Evolutionary conservation across 2,329 filamentous ascomycete genomes (phyloP).

Genomic region (Alternaria sp.): DNA sequence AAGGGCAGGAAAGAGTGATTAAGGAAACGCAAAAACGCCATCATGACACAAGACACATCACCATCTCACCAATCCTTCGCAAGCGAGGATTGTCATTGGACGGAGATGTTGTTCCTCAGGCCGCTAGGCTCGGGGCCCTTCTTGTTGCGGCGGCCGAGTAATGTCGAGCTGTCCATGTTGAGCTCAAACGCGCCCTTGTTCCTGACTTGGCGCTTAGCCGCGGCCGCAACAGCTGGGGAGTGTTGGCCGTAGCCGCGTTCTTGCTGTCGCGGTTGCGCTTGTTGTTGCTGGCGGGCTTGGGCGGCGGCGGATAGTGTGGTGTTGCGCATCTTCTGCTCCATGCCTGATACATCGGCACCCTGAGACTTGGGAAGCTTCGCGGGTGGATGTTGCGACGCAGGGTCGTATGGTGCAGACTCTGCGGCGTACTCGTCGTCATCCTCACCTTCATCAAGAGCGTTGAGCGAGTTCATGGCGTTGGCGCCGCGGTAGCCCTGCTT

Average conservation of each 20-base stretch:
- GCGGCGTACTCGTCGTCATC: constrained; percentile 71
- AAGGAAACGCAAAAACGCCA: constrained; percentile 24
- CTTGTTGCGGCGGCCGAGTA: constrained; percentile 75
- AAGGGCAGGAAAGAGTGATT: constrained; percentile 12
- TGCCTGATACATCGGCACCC: constrained; percentile 68
- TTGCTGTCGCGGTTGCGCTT: constrained; percentile 49
- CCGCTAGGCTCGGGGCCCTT: constrained; percentile 53
- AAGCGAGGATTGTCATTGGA: constrained; percentile 40
- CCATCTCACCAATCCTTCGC: constrained; percentile 37
- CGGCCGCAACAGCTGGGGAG: constrained; percentile 80
- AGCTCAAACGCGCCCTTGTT: constrained; percentile 89
- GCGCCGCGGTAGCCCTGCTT: constrained; percentile 70
- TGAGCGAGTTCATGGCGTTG: constrained; percentile 69
- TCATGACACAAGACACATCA: constrained; percentile 17
- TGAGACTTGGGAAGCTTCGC: constrained; percentile 72
- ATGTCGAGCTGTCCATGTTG: constrained; percentile 85
- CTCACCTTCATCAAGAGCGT: constrained; percentile 68
- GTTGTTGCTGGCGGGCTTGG: constrained; percentile 62
- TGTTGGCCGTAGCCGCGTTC: constrained; percentile 87
- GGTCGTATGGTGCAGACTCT: constrained; percentile 62
- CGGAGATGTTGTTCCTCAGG: constrained; percentile 52
- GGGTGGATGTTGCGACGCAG: constrained; percentile 57
- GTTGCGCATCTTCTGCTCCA: constrained; percentile 88
- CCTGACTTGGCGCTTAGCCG: constrained; percentile 79
- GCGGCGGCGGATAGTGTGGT: constrained; percentile 75